Base-by-base conservation (phyloP, 768 basidiomycete genomes). In the Tricholoma sp. region DNA sequence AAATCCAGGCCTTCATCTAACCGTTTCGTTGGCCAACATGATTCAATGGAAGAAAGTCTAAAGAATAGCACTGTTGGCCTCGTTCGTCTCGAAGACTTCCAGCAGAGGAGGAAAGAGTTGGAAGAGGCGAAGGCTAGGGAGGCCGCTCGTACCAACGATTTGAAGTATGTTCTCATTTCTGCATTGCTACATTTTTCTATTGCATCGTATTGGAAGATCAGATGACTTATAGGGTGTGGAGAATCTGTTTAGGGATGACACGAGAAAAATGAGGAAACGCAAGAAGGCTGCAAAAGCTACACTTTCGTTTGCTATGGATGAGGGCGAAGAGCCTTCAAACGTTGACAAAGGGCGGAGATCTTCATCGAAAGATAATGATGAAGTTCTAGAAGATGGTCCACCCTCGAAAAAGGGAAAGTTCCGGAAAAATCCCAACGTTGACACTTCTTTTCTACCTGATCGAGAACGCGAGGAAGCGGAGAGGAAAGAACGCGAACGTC, bases 391-490 rank as follows among this genome's bases (percentile, higher is more conserved):
- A 45, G 77, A 77, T 12, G 79, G 72, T 52, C 84, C 79, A 16
- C 76, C 78, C 2, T 63, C 76, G 4, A 95, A 95, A 71, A 83
- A 86, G 43, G 74, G 82, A 57, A 94, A 90, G 70, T 83, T 95
- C 41, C 85, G 88, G 70, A 98, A 99, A 77, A 98, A 98, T 63
- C 97, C 97, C 0, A 79, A 88, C 45, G 97, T 98, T 29, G 97
- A 98, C 67, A 99, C 97, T 0, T 98, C 95, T 1, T 99, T 99
- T 75, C 80, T 99, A 7, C 97, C 97, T 1, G 97, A 99, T 71
- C 84, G 97, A n/a, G 94, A 95, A 21, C 88, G 97, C 10, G 97
- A 99, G 67, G 94, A 95, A 68, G 83, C 84, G 7, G 97, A 99
- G 70, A 83, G 95, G 14, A 81, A 81, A 58, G 88, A 94, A 69